These are phyloP conservation scores for Neonectria punicea DNA, from an alignment of 2,329 filamentous ascomycete species.

Conservation along the genomic window DNA sequence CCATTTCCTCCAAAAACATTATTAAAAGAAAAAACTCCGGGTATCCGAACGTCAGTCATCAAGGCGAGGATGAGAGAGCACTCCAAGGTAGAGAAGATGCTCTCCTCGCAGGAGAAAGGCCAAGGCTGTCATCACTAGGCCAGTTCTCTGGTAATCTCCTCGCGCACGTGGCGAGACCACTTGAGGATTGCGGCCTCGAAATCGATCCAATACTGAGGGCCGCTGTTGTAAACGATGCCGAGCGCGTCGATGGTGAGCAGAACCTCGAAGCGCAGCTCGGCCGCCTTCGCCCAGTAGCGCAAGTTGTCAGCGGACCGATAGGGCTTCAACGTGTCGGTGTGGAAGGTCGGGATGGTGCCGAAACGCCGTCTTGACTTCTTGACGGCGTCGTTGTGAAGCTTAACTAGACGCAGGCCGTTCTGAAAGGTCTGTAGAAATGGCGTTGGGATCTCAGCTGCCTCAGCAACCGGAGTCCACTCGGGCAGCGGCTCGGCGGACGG, in stretches of 20 bases:
- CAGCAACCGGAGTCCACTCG: conserved; percentile 67
- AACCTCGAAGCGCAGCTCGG: conserved; percentile 92
- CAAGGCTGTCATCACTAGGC: conserved; percentile 46
- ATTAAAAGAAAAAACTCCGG: conserved; percentile 36
- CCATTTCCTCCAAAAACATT: conserved; percentile 28
- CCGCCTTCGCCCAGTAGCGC: conserved; percentile 95
- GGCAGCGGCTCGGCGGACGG: conserved; percentile 70
- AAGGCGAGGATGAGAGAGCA: conserved; percentile 25
- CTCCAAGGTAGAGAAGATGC: background rate
- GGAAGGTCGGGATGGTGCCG: conserved; percentile 87
- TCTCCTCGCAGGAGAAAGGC: conserved; percentile 15
- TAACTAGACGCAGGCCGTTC: conserved; percentile 83
- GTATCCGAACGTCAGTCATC: conserved; percentile 43
- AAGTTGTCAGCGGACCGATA: conserved; percentile 95
- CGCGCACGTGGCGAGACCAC: conserved; percentile 85
- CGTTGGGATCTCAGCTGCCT: conserved; percentile 66
- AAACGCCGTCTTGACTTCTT: conserved; percentile 87
- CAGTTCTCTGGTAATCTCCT: conserved; percentile 81
- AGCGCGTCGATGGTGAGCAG: conserved; percentile 85
- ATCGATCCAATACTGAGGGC: conserved; percentile 76
- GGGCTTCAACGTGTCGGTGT: conserved; percentile 93
- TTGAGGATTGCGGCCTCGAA: conserved; percentile 85
- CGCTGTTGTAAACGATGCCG: conserved; percentile 81
- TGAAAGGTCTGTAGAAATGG: conserved; percentile 79
- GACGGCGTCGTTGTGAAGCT: conserved; percentile 90